Base-by-base conservation (phyloP, 2,329 filamentous ascomycete genomes). In the Trichoderma koningiopsis region DNA sequence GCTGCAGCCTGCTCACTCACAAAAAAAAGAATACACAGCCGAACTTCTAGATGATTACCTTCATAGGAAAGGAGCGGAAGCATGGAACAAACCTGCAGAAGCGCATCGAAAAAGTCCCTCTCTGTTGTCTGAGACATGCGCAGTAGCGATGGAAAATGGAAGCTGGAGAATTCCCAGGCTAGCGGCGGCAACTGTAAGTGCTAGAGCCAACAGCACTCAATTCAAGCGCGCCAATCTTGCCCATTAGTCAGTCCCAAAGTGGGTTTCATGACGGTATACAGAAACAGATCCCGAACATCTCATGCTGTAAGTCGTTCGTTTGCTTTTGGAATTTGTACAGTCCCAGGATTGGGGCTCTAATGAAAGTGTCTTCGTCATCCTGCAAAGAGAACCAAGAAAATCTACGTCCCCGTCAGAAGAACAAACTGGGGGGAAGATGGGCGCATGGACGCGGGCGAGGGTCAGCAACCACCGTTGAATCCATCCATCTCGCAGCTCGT, bases 221-320 rank as follows among this genome's bases (percentile, higher is more conserved):
- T 10, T n/a, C 10, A 56, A n/a, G 6, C 29, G 40, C 61, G 53
- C 52, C 22, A 27, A 19, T 35, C 10, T 1, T 13, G 31, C 49
- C 37, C 49, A 64, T 64, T 64, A 49, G 61, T 49, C 61, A 59
- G 40, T 19, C 8, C 16, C 19, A 19, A 59, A 59, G 57, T 40
- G 33, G 35, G 56, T n/a, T 33, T 10, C 29, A 22, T 37, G 31
- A 13, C n/a, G 27, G 16, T 35, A 29, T 24, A 35, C 57, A 27
- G 16, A 29, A 16, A 35, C 57, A 27, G 16, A 59, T 43, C 35
- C 57, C 57, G 5, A 24, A n/a, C 7, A 43, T 43, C 22, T 59
- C 13, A n/a, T n/a, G n/a, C 16, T 58, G 10, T 37, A 24, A 8
- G n/a, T 7, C 8, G 29, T 33, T 49, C 27, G 2, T 22, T 5